Evolutionary conservation across 2,329 filamentous ascomycete species (phyloP), one percentile per base, ranked within the genome.

Genomic region (Claviceps pazoutovae): DNA sequence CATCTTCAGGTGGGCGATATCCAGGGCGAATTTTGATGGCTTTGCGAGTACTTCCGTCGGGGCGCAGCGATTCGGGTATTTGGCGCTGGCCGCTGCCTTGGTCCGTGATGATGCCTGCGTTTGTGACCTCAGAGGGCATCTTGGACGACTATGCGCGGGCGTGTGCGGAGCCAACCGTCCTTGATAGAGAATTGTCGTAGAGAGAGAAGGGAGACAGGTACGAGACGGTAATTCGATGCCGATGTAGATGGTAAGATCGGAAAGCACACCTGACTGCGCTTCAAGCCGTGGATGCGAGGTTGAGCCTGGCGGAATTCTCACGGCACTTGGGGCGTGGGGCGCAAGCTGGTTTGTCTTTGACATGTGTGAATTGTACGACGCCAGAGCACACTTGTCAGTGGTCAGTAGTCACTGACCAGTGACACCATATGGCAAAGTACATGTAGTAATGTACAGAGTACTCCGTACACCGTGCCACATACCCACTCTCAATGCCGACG

Each of bases 11-110:
- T 1, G 93, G 94, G 37, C 83, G 83, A 69, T 96, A 98, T 51
- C 93, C 94, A 0, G 93, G 91, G 34, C 88, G 82, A 55, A 98
- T 88, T 63, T 88, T 88, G 64, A 97, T 97, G 62, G 95, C 91
- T 64, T 87, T 94, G 52, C 93, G 82, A n/a, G 87, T 87, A 49
- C 85, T 88, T 53, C 93, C 93, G 64, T 98, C 93, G 23, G 93
- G 72, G 51, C 94, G 85, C 44, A 81, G 73, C 0, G 91, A 97
- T 44, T 90, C 80, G 26, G 93, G 93, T 53, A 98, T 97, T 60
- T 89, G 84, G 45, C 90, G 86, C 64, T 89, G 80, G 63, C 93
- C 94, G 59, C 80, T 86, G 56, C 68, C 66, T 49, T 82, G 78
- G 64, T 90, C 83, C 50, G 84, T 84, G 60, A 91, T 84, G 63